Percentiles rank a stretch among this genome's conserved stretches.
phyloP scores from a whole-genome alignment of 2,329 filamentous ascomycete genomes.

The Magnaporthiopsis incrustans region DNA sequence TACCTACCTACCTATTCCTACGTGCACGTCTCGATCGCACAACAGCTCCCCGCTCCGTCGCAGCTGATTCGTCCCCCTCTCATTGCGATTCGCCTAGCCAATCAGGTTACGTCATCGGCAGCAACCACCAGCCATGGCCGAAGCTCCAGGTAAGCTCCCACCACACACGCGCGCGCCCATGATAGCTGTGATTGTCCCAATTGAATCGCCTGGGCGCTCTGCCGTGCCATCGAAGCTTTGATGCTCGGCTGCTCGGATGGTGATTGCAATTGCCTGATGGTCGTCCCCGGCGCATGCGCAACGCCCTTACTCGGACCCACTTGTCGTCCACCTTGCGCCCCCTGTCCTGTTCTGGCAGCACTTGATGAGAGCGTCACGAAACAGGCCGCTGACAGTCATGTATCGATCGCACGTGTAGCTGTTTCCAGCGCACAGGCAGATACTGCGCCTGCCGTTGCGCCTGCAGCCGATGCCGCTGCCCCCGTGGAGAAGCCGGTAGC shows the following conservation, averaged over 20 bases:
- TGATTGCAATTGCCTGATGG: background rate
- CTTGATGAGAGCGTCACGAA: background rate
- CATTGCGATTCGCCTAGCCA: conserved; percentile 1
- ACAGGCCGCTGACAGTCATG: background rate
- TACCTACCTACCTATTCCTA: background rate
- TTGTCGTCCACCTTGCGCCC: background rate
- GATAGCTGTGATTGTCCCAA: background rate
- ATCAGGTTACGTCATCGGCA: conserved; percentile 15
- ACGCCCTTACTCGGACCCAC: no score
- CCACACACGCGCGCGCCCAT: background rate
- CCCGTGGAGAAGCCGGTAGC: background rate
- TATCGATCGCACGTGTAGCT: background rate
- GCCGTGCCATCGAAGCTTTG: background rate
- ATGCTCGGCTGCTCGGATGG: background rate
- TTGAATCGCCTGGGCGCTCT: background rate
- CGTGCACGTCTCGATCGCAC: background rate
- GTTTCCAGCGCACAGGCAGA: background rate
- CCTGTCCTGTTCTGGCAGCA: background rate
- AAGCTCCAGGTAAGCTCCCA: conserved; percentile 11
- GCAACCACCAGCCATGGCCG: conserved; percentile 9
- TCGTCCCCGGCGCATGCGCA: background rate
- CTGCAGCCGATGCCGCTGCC: background rate
- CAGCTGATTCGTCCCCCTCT: background rate
- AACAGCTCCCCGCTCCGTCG: background rate
- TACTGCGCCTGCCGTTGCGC: background rate